Evolutionary conservation across 2,329 filamentous ascomycete genomes (phyloP), one percentile per base, ranked within the genome.

Genomic region (Dothideomycetes sp.): DNA sequence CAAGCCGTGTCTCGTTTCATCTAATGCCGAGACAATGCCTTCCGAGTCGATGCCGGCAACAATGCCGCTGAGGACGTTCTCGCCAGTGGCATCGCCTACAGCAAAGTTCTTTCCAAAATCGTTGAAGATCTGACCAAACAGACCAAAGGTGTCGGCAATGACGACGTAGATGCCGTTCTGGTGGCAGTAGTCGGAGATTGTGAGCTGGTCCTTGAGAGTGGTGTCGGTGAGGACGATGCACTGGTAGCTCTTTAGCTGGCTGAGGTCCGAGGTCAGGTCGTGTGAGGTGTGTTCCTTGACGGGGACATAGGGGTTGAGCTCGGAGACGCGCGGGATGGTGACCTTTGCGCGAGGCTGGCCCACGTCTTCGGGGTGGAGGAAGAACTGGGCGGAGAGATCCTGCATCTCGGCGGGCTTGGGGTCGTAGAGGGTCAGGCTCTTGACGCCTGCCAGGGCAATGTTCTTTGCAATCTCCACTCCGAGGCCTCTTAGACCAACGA

Each of bases 391-490:
- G 31, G 91, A 96, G 24, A 98, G 78, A 58, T 98, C 91, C 52
- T 85, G 74, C 51, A 95, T 82, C 50, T 79, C 73, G 39, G 84
- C 82, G 31, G 85, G 85, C 35, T 80, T 77, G 34, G 91, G 89
- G 59, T 98, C 91, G 69, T 87, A 85, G 40, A 98, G 75, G 2
- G 89, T 91, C 51, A 98, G 69, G 57, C 88, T 95, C 73, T 98
- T 98, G 65, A 98, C 91, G 60, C 91, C 91, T 52, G 91, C 91
- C 52, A 98, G 80, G 44, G 91, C 91, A 56, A 98, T 86, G 57
- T 98, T 98, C 75, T 98, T 98, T 56, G 91, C 89, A 53, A 98
- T 91, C 66, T 98, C 91, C 41, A 95, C 89, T 68, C 91, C 91
- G 31, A 98, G 75, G 37, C 91, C 91, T 62, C 91, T 89, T 50